Evolutionary conservation across 2,329 filamentous ascomycete genomes (phyloP).

Genomic region (Thielaviopsis punctulata): DNA sequence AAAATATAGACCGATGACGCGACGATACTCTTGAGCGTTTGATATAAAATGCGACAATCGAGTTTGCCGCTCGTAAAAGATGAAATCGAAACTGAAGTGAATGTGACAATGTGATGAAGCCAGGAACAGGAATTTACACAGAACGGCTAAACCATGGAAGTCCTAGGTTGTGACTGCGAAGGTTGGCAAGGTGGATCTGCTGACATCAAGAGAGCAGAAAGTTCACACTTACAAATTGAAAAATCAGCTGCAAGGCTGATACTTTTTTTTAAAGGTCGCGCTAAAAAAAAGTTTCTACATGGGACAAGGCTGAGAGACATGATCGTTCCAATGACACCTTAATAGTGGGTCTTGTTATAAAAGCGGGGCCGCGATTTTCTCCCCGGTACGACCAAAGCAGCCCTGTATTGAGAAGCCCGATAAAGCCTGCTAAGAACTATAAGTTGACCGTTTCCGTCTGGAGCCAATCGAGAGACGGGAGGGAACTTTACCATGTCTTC

Average conservation of each 20-base stretch:
- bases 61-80: background rate
- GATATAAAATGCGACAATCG: background rate
- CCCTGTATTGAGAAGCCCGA: background rate
- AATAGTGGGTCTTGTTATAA: background rate
- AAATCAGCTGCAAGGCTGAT: conserved; percentile 6
- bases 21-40: background rate
- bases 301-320: conserved; percentile 1
- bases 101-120: too few relatives aligned
- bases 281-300: background rate
- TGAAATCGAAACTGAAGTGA: too few relatives aligned
- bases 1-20: background rate
- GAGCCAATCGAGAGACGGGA: background rate
- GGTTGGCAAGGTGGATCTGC: background rate
- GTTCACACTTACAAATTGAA: background rate
- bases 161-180: background rate
- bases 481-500: background rate
- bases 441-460: background rate
- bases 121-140: background rate
- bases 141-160: background rate
- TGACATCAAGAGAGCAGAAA: background rate
- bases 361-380: conserved; percentile 5
- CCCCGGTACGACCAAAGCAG: background rate
- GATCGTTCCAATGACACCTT: background rate
- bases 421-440: background rate
- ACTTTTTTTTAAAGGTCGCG: background rate